These are phyloP conservation scores for Vitis hybrid DNA, from an alignment of 177 flowering plant species.

Conservation along the genomic window DNA sequence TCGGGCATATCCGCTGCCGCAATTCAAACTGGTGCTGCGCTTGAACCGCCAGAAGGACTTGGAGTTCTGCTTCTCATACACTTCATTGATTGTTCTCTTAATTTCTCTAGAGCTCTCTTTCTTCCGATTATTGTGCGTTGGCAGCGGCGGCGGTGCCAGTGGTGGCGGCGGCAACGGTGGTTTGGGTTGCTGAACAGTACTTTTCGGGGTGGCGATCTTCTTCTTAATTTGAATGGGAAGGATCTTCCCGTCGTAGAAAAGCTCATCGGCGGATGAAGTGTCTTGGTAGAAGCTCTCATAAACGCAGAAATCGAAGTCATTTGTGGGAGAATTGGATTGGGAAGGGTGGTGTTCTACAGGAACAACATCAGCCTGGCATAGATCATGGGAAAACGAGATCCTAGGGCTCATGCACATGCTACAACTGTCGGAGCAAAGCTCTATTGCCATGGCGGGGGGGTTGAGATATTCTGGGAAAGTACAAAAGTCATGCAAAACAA, in stretches of 20 bases:
- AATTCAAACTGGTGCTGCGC: constrained; percentile 50
- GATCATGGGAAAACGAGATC: constrained; percentile 44
- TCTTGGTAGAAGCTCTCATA: constrained; percentile 39
- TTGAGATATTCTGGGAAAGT: not conserved
- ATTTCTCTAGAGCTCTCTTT: constrained; percentile 5
- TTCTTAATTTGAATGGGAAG: constrained; percentile 51
- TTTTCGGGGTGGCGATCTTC: constrained; percentile 8
- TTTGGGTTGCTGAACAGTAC: constrained; percentile 4
- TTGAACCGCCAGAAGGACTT: constrained; percentile 61
- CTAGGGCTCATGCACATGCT: constrained; percentile 25
- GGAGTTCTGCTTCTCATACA: constrained; percentile 28
- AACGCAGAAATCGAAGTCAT: constrained; percentile 59
- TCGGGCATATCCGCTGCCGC: constrained; percentile 45
- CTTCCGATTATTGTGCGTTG: not conserved
- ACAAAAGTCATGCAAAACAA: not conserved
- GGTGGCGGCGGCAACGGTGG: constrained; percentile 12
- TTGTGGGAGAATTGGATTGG: constrained; percentile 22
- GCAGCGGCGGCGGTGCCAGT: constrained; percentile 7
- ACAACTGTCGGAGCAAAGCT: constrained; percentile 32
- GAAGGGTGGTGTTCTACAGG: constrained; percentile 21
- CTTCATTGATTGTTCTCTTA: constrained; percentile 5
- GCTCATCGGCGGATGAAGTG: constrained; percentile 64
- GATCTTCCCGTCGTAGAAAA: constrained; percentile 57
- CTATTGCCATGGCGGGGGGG: constrained; percentile 31
- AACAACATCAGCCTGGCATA: constrained; percentile 21